phyloP scores from a whole-genome alignment of 2,329 filamentous ascomycete species.

The Chaetothyriales sp. region DNA sequence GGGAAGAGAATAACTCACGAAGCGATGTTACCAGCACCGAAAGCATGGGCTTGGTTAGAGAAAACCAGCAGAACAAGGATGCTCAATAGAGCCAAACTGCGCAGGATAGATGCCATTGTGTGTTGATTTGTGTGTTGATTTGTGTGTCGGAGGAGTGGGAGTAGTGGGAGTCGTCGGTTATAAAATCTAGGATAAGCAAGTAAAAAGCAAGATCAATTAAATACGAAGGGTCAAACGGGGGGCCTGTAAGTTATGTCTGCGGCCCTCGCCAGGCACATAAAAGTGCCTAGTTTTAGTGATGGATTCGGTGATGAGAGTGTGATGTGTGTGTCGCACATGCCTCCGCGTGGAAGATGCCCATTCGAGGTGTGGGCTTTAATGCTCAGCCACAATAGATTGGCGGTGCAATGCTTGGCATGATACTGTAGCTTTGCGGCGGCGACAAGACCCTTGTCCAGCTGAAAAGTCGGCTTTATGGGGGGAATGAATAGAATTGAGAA shows the following conservation, averaged over 20 bases:
- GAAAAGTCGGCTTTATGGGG: no score
- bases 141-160: neutral
- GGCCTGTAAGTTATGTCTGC: no score
- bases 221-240: neutral
- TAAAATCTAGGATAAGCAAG: no score
- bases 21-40: conserved; percentile 31
- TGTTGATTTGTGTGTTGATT: conserved; percentile 5
- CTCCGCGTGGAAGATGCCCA: neutral
- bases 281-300: neutral
- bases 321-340: neutral
- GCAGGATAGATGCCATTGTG: conserved; percentile 8
- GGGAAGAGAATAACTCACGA: neutral
- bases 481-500: neutral
- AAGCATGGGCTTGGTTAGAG: conserved; percentile 28
- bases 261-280: neutral
- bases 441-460: no score
- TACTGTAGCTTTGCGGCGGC: no score
- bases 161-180: neutral
- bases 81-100: conserved; percentile 12
- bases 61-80: conserved; percentile 27
- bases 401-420: neutral
- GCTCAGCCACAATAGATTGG: neutral
- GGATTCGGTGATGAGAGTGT: no score
- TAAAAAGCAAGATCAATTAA: neutral
- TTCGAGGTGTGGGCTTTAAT: neutral